These are phyloP conservation scores for Alternaria rosae DNA, from an alignment of 2,329 filamentous ascomycete genomes.

Conservation along the genomic window DNA sequence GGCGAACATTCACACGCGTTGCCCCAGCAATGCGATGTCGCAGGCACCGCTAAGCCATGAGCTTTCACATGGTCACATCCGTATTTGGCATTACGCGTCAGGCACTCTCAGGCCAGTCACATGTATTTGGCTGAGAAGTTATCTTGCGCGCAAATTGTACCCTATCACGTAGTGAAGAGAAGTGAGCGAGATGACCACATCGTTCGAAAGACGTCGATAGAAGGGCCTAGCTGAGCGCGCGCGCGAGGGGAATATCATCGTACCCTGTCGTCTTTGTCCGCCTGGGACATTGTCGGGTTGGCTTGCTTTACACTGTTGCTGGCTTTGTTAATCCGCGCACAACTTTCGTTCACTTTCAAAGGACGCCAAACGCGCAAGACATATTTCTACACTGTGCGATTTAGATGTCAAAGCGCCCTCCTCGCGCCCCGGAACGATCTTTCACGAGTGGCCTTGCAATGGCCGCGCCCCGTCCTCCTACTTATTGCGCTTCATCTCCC, in stretches of 20 bases:
- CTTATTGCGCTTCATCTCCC: background rate
- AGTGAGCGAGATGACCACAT: background rate
- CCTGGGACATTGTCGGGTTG: conserved; percentile 6
- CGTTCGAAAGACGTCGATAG: background rate
- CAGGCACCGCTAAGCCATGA: background rate
- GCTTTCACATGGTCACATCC: background rate
- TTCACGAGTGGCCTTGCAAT: conserved; percentile 2
- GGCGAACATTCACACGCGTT: no score
- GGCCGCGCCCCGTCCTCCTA: background rate
- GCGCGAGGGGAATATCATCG: background rate
- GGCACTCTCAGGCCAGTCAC: background rate
- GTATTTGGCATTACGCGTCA: background rate
- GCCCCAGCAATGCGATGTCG: background rate
- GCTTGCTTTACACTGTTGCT: conserved; percentile 1
- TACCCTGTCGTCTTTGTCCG: conserved; percentile 12
- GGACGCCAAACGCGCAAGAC: background rate
- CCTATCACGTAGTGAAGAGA: background rate
- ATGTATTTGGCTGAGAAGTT: background rate
- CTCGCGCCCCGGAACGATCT: background rate
- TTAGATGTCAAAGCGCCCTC: conserved; percentile 8
- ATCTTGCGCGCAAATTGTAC: background rate
- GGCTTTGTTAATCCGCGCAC: conserved; percentile 4
- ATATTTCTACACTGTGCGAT: conserved; percentile 2
- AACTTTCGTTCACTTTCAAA: conserved; percentile 2
- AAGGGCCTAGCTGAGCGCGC: no score